These are phyloP conservation scores for Calonectria honghensis DNA, from an alignment of 2,329 filamentous ascomycete species.

Conservation along the genomic window DNA sequence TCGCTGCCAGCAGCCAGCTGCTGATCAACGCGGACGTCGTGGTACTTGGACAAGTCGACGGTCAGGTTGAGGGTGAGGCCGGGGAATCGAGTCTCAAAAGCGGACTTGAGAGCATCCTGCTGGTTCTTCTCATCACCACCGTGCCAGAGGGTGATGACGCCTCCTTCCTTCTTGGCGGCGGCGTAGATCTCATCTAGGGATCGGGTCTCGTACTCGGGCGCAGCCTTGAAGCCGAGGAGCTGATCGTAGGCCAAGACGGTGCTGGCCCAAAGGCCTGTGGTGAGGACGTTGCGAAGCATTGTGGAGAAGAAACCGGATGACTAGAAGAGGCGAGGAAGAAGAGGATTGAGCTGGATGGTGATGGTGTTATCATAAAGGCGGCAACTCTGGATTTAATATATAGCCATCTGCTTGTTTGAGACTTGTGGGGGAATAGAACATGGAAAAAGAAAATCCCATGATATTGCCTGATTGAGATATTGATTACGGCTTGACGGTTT, in stretches of 20 bases:
- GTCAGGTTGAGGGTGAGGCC: slow-evolving; percentile 71
- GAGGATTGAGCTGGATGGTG: background rate
- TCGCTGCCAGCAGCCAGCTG: slow-evolving; percentile 62
- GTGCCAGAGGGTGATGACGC: slow-evolving; percentile 67
- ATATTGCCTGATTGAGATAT: background rate
- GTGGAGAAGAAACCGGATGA: background rate
- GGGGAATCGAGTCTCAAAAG: slow-evolving; percentile 69
- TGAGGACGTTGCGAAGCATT: slow-evolving; percentile 40
- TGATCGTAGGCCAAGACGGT: slow-evolving; percentile 50
- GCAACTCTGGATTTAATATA: background rate
- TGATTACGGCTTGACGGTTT: background rate
- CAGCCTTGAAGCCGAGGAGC: slow-evolving; percentile 50
- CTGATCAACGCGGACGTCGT: slow-evolving; percentile 67
- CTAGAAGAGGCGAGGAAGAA: background rate
- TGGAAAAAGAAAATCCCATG: slow-evolving; percentile 1
- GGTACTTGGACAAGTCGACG: slow-evolving; percentile 74
- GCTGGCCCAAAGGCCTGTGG: slow-evolving; percentile 37
- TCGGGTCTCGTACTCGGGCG: slow-evolving; percentile 62
- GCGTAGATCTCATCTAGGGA: slow-evolving; percentile 70
- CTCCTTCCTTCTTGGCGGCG: slow-evolving; percentile 68
- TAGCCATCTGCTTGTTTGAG: background rate
- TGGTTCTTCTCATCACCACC: slow-evolving; percentile 68
- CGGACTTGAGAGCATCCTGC: slow-evolving; percentile 62
- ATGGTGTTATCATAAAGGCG: background rate
- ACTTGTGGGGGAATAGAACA: background rate